Evolutionary conservation across 1,284 basidiomycete genomes (phyloP), one percentile per base, ranked within the genome.

Genomic region (Melampsora larici-populina): DNA sequence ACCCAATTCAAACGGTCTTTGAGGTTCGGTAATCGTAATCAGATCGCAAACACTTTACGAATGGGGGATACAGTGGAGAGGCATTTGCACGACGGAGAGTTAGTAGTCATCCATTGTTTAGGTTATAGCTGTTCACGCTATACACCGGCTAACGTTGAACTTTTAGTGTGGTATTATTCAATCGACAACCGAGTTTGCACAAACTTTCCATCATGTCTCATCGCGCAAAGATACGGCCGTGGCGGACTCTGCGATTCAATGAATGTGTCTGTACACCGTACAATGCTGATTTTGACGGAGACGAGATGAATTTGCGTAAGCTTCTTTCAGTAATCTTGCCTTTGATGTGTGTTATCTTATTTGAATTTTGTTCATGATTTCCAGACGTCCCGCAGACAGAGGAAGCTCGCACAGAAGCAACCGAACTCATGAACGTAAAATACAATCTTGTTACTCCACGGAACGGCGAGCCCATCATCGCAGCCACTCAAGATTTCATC

Each of bases 131-230:
- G 29, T 46, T 13, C 24, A 46, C 69, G 63, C 60, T 70, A 26
- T 65, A 60, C 26, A 66, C 65, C 18, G 17, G 18, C 68, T 3
- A 68, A 46, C n/a, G 36, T 24, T 24, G 24, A 29, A 11, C 11
- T 24, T 24, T 7, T 33, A 78, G 76, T 84, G 91, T 99, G 79
- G 94, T 97, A 0, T 87, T 99, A 58, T 99, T 99, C 87, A 99
- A 99, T 85, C 94, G 97, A 79, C 97, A 99, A 84, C 97, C 97
- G 6, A 95, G 92, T 88, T 87, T 99, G 82, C 97, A 99, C 86
- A 96, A 94, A 90, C 87, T 98, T 26, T 97, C 95, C 0, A 99
- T 99, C 84, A 99, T 99, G 94, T 97, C 94, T 83, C 97, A 99
- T 86, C 88, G 94, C 80, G 96, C 89, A 78, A 96, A 96, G 88